These are phyloP conservation scores for Arachis hypogaea DNA, from an alignment of 306 rosid genomes.

Conservation along the genomic window DNA sequence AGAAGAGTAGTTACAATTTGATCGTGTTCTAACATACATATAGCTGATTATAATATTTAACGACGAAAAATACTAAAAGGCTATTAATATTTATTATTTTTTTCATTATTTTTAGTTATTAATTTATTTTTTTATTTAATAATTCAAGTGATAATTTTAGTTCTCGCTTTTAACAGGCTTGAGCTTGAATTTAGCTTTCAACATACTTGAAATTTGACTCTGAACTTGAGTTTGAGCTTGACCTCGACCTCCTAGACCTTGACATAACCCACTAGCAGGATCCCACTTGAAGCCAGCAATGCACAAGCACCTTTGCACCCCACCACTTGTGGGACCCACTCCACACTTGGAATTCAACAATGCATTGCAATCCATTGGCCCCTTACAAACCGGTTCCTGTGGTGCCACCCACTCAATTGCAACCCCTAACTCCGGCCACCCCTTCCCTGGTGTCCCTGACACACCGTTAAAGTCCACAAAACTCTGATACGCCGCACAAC, in stretches of 20 bases:
- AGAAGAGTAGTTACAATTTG: too few relatives aligned
- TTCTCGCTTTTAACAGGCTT: too few relatives aligned
- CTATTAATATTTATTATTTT: too few relatives aligned
- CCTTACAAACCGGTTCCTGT: slow-evolving; percentile 46
- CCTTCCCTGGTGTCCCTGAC: slow-evolving; percentile 6
- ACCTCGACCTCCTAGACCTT: neutral
- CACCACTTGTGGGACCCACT: slow-evolving; percentile 37
- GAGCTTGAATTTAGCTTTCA: neutral
- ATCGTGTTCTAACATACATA: too few relatives aligned
- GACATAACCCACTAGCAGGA: slow-evolving; percentile 41
- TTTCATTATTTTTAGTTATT: too few relatives aligned
- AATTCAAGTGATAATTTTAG: too few relatives aligned
- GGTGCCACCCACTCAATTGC: slow-evolving; percentile 56
- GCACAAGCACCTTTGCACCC: slow-evolving; percentile 48
- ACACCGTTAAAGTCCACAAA: slow-evolving; percentile 38
- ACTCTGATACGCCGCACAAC: slow-evolving; percentile 52
- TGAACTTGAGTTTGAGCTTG: neutral
- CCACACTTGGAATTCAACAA: slow-evolving; percentile 52
- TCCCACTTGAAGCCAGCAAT: slow-evolving; percentile 57
- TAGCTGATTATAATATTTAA: too few relatives aligned
- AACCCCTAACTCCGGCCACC: slow-evolving; percentile 55
- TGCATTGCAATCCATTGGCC: slow-evolving; percentile 41
- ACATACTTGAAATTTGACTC: slow-evolving; percentile 4
- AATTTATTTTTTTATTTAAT: too few relatives aligned
- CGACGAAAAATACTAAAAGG: too few relatives aligned